Percentiles rank a stretch among this genome's conserved stretches.
These are phyloP conservation scores for Citrus cavaleriei DNA, from an alignment of 345 rosid genomes.

Conservation along the genomic window DNA sequence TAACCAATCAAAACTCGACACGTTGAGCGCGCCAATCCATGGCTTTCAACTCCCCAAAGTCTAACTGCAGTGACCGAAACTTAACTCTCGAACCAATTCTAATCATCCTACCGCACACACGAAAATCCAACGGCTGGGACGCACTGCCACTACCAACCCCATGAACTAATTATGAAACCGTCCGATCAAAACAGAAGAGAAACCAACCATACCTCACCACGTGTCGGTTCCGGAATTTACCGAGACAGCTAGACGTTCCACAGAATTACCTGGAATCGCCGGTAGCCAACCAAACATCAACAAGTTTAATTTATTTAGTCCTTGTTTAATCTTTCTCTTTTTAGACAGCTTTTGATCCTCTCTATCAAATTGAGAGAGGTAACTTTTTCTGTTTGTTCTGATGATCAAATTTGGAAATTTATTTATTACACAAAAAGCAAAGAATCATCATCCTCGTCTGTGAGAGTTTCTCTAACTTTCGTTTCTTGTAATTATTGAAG, in stretches of 20 bases:
- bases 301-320: conserved; percentile 15
- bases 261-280: conserved; percentile 68
- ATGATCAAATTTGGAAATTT: conserved; percentile 7
- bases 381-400: conserved; percentile 16
- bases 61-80: conserved; percentile 28
- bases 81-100: neutral
- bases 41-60: neutral
- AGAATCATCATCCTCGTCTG: conserved; percentile 17
- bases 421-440: neutral
- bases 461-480: conserved; percentile 14
- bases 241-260: conserved; percentile 40
- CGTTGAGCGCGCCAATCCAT: conserved; percentile 11
- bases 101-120: neutral
- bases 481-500: neutral
- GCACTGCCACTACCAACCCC: conserved; percentile 26
- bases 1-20: neutral
- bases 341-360: conserved; percentile 18
- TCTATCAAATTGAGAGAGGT: conserved; percentile 15
- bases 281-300: conserved; percentile 57
- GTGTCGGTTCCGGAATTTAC: conserved; percentile 20
- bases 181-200: conserved; percentile 14
- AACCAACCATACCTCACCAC: conserved; percentile 30
- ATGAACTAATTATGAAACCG: conserved; percentile 22
- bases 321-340: conserved; percentile 23
- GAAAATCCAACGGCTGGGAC: conserved; percentile 52